Base-by-base conservation (phyloP, 495 filamentous ascomycete species). In the Aspergillus affinis region DNA sequence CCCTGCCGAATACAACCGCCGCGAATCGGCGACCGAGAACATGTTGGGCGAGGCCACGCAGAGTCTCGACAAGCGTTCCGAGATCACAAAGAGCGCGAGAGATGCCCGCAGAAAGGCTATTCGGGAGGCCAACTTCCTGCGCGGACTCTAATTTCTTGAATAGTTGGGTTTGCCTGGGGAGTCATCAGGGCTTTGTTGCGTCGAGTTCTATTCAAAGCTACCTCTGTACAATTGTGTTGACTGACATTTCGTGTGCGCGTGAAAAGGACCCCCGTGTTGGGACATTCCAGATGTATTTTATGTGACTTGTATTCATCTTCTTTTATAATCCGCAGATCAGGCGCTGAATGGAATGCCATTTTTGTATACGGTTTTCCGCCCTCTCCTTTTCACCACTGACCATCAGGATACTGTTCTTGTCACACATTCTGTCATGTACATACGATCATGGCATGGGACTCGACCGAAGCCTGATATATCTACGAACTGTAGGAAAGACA, bases 121-220 rank as follows among this genome's bases (percentile, higher is more conserved):
- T 65, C 94, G 93, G 81, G 94, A 98, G 78, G 81, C 67, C 57
- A 98, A 98, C 78, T 98, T 94, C 83, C 83, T 98, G 78, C 89
- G 87, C 79, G 82, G 86, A 18, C 89, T 95, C 84, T 86, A 82
- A 72, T 73, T 54, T 61, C 32, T 51, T n/a, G 15, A 53, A 51
- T 21, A 32, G 23, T 56, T 62, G n/a, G 27, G 27, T 60, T 55
- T 58, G 45, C 48, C 59, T 61, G 30, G 41, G 13, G 36, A 41
- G 36, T 17, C 36, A 17, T 15, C 13, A 15, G 36, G 57, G 19
- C 55, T 52, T 51, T 49, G 46, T 57, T 53, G 52, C 50, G 61
- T 61, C 41, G 55, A 47, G 54, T 58, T 65, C 61, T 50, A 21
- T 19, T 36, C 47, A 54, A 20, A 20, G 54, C 46, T 44, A 27